Base-by-base conservation (phyloP, 1,284 basidiomycete species). In the Tylopilus sp. region DNA sequence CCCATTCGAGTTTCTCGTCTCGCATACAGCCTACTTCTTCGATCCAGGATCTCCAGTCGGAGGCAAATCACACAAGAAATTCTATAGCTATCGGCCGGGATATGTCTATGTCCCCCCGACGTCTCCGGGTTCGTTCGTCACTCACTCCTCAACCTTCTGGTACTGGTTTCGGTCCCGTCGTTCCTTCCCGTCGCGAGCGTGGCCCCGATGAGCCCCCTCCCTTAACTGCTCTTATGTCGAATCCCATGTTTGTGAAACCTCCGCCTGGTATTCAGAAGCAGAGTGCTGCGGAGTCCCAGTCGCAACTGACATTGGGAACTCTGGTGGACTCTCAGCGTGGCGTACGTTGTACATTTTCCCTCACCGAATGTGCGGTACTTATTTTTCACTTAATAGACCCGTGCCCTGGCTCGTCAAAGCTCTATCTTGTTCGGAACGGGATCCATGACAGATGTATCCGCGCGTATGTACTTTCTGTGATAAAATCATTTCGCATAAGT, bases 221-320 rank as follows among this genome's bases (percentile, higher is more conserved):
- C 9, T 74, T 93, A 36, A 82, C 83, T 53, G 67, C 85, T 59
- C 83, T 93, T 36, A 82, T 83, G 67, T 83, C 86, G 24, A 89
- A 90, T 70, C 91, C 91, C 22, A 81, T 86, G 61, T 93, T 93
- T 72, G 85, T 93, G n/a, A 90, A 85, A 68, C 83, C 85, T 0
- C 91, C 91, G 2, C 79, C 83, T 61, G 64, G 75, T 60, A 58
- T 72, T 24, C 77, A 80, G 62, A 79, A 80, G 57, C 76, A 77
- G 59, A 70, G 68, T 53, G 73, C 74, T 56, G 72, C 70, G 47
- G 79, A 78, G 63, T 73, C 75, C 38, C 78, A 68, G 53, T 74
- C 79, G 36, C 74, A 78, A 18, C 64, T 82, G 6, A 92, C 91
- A 32, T 81, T 93, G 49, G 92, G 91, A 54, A 84, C 86, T 32